Evolutionary conservation across 768 basidiomycete genomes (phyloP).

Genomic region (Suillus subalutaceus): DNA sequence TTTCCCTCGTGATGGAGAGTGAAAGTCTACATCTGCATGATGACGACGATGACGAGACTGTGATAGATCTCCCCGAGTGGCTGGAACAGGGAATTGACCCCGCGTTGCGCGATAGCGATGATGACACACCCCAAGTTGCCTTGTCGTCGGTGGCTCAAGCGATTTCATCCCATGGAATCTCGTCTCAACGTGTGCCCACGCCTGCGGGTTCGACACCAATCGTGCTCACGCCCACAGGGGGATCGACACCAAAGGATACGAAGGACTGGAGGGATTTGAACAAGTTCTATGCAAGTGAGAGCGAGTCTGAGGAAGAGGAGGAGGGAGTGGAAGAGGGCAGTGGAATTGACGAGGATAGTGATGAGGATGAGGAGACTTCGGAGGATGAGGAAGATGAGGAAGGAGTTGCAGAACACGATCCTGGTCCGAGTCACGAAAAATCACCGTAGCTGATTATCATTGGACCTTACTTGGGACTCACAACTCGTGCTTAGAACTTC

Average conservation of each 20-base stretch:
- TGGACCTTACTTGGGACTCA: background rate
- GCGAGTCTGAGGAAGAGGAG: constrained; percentile 31
- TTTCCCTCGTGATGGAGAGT: constrained; percentile 63
- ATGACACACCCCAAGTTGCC: constrained; percentile 41
- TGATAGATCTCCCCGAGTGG: constrained; percentile 74
- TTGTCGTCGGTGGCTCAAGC: constrained; percentile 27
- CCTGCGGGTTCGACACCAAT: constrained; percentile 45
- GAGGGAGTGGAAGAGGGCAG: constrained; percentile 31
- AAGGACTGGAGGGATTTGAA: constrained; percentile 66
- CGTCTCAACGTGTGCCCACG: constrained; percentile 30
- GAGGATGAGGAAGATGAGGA: constrained; percentile 33
- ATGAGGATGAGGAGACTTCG: constrained; percentile 32
- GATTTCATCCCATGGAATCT: constrained; percentile 40
- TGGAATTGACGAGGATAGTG: constrained; percentile 25
- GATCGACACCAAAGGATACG: constrained; percentile 48
- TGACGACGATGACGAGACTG: constrained; percentile 36
- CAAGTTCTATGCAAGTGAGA: constrained; percentile 65
- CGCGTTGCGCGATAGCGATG: constrained; percentile 67
- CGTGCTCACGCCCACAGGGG: constrained; percentile 57
- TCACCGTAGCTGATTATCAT: background rate
- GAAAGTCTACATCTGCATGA: constrained; percentile 39
- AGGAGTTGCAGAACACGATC: constrained; percentile 8
- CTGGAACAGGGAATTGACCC: constrained; percentile 83
- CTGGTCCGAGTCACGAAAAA: background rate
- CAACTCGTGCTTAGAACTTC: background rate